Percentiles rank a stretch among this genome's conserved stretches.
phyloP scores from a whole-genome alignment of 352 stramenopile genomes.

The Phytopythium litorale region DNA sequence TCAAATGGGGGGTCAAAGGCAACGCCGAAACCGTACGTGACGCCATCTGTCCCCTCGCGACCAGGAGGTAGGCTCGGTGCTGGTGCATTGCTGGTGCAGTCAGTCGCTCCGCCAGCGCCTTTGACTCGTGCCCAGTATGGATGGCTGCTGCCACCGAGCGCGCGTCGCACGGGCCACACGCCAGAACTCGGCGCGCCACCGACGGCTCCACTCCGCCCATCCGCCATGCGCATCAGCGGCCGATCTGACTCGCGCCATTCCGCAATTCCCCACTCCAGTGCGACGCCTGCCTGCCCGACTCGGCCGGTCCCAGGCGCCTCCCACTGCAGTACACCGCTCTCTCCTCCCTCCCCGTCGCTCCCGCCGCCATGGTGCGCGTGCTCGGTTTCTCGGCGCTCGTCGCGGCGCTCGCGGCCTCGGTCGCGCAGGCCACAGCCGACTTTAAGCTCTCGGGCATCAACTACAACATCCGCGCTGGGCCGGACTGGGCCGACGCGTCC shows the following conservation, averaged over 20 bases:
- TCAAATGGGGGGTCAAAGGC: too few relatives aligned
- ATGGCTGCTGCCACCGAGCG: not conserved
- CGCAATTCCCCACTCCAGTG: conserved; percentile 1
- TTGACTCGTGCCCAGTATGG: not conserved
- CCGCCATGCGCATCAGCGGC: not conserved
- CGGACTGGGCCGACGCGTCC: conserved; percentile 40
- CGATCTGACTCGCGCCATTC: not conserved
- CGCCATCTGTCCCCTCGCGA: not conserved
- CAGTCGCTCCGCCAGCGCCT: not conserved
- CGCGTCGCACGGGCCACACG: not conserved
- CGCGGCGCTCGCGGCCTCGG: conserved; percentile 12
- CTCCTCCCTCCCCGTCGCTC: not conserved
- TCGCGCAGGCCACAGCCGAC: conserved; percentile 18
- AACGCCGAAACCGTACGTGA: not conserved
- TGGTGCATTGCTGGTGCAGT: too few relatives aligned
- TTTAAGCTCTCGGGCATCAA: conserved; percentile 62
- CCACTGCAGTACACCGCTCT: not conserved
- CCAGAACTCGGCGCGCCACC: not conserved
- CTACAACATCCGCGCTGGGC: conserved; percentile 64
- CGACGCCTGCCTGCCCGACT: not conserved
- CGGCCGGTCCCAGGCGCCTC: not conserved
- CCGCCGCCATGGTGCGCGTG: conserved; percentile 27
- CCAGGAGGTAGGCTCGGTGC: not conserved
- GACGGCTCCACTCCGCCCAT: not conserved
- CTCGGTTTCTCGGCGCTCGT: conserved; percentile 22